Percentiles rank a stretch among this genome's conserved stretches.
Conservation (phyloP, 2,329 filamentous ascomycete species). For the Aspergillus fumigatus region DNA sequence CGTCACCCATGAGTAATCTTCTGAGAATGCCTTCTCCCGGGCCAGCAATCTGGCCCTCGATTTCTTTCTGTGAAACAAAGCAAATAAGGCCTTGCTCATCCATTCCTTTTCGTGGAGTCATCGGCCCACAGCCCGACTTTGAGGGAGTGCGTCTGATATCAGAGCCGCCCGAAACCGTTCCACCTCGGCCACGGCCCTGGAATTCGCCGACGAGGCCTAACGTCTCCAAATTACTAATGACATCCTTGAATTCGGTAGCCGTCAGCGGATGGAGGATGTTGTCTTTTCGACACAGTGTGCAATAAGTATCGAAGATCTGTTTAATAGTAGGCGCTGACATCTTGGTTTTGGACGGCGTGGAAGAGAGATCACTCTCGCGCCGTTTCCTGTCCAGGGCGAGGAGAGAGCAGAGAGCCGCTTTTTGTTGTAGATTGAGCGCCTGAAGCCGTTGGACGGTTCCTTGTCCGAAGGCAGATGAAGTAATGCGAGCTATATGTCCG, state of each 20-base stretch:
- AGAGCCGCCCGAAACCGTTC: slow-evolving; percentile 49
- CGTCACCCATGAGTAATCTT: slow-evolving; percentile 36
- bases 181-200: slow-evolving; percentile 65
- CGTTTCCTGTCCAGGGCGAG: slow-evolving; percentile 76
- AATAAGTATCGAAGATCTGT: slow-evolving; percentile 78
- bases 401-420: slow-evolving; percentile 85
- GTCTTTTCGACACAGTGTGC: slow-evolving; percentile 74
- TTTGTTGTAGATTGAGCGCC: slow-evolving; percentile 90
- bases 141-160: slow-evolving; percentile 62
- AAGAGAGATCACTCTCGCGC: slow-evolving; percentile 41
- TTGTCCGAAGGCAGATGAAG: slow-evolving; percentile 83
- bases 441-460: slow-evolving; percentile 79
- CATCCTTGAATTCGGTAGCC: slow-evolving; percentile 88
- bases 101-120: slow-evolving; percentile 47
- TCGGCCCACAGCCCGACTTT: slow-evolving; percentile 57
- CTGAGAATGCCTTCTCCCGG: slow-evolving; percentile 47
- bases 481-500: slow-evolving; percentile 85
- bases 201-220: slow-evolving; percentile 70
- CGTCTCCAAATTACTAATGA: slow-evolving; percentile 83
- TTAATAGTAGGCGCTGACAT: slow-evolving; percentile 72
- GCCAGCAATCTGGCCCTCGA: slow-evolving; percentile 62
- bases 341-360: slow-evolving; percentile 58
- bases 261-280: slow-evolving; percentile 87
- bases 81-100: slow-evolving; percentile 78
- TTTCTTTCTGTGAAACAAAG: slow-evolving; percentile 74